Percentiles rank a stretch among this genome's conserved stretches.
Conservation (phyloP, 2,329 filamentous ascomycete species). For the Pseudogymnoascus sp. region DNA sequence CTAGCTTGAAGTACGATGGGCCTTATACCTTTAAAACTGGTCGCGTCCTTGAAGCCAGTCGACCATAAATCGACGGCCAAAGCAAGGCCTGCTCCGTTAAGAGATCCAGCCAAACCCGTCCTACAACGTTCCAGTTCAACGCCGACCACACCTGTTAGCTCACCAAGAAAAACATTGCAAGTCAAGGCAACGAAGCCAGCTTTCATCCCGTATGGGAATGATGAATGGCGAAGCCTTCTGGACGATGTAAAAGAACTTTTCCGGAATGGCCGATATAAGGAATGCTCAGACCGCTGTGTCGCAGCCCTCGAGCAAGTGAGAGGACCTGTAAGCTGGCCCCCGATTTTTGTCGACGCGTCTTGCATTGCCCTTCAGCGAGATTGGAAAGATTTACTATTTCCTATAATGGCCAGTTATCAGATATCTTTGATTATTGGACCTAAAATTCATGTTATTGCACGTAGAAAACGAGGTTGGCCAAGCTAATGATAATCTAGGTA, state of each 20-base stretch:
- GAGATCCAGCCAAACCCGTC: not conserved
- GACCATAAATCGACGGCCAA: not conserved
- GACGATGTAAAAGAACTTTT: conserved; percentile 25
- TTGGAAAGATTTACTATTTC: conserved; percentile 9
- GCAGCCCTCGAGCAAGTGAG: conserved; percentile 22
- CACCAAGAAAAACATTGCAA: not conserved
- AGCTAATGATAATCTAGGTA: conserved; percentile 10
- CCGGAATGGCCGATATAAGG: conserved; percentile 22
- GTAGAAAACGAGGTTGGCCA: not conserved
- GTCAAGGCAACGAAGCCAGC: not conserved
- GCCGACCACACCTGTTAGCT: not conserved
- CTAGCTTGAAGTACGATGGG: not conserved
- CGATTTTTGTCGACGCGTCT: not conserved
- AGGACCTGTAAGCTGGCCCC: conserved; percentile 21
- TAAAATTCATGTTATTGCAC: not conserved
- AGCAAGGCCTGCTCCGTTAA: not conserved
- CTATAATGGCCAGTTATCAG: conserved; percentile 13
- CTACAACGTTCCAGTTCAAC: not conserved
- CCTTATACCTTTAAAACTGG: not conserved
- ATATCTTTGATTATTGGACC: not conserved
- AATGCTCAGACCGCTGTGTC: conserved; percentile 23
- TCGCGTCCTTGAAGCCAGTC: not conserved
- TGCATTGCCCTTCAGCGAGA: not conserved
- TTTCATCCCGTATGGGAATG: conserved; percentile 19
- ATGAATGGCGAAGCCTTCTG: conserved; percentile 24